phyloP scores from a whole-genome alignment of 23 red algal genomes.

The Rhodosorus marinus region DNA sequence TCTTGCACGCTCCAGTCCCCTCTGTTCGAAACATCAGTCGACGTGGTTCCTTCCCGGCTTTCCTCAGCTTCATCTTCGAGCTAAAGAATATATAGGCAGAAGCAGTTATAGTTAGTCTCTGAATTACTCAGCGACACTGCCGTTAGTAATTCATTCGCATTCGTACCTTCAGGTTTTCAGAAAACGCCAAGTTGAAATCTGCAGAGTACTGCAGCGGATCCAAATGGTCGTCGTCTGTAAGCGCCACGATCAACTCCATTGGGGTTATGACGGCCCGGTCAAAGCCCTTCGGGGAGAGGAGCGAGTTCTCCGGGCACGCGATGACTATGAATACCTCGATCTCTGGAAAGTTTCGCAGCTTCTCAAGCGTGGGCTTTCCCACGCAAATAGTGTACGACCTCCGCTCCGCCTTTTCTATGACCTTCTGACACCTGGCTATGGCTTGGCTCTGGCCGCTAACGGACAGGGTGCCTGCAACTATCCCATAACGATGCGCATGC shows the following conservation, averaged over 20 bases:
- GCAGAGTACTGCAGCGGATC: not conserved
- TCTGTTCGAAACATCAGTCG: conserved; percentile 1
- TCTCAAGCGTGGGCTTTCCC: conserved; percentile 44
- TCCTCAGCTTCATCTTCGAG: not conserved
- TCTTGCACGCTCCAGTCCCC: conserved; percentile 8
- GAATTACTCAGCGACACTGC: too few relatives aligned
- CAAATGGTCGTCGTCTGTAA: conserved; percentile 22
- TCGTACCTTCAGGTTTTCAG: conserved; percentile 11
- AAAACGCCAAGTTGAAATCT: conserved; percentile 26
- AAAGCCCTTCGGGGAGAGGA: conserved; percentile 24
- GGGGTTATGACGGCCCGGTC: conserved; percentile 52
- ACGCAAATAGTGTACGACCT: conserved; percentile 50
- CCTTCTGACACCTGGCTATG: conserved; percentile 18
- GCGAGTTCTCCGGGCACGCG: conserved; percentile 27
- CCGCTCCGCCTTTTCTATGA: conserved; percentile 8
- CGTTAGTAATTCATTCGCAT: too few relatives aligned
- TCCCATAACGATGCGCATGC: conserved; percentile 32
- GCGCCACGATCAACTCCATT: conserved; percentile 38
- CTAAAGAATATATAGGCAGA: not conserved
- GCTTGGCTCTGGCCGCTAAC: conserved; percentile 16
- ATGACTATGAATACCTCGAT: conserved; percentile 81
- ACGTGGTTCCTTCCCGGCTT: conserved; percentile 2
- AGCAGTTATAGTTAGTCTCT: too few relatives aligned
- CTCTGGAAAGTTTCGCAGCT: conserved; percentile 75
- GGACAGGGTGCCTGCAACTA: conserved; percentile 37